A percentile compares a stretch with the other conserved stretches of the same genome.
These are phyloP conservation scores for Tubosaeta sp. DNA, from an alignment of 768 basidiomycete genomes.

Conservation along the genomic window DNA sequence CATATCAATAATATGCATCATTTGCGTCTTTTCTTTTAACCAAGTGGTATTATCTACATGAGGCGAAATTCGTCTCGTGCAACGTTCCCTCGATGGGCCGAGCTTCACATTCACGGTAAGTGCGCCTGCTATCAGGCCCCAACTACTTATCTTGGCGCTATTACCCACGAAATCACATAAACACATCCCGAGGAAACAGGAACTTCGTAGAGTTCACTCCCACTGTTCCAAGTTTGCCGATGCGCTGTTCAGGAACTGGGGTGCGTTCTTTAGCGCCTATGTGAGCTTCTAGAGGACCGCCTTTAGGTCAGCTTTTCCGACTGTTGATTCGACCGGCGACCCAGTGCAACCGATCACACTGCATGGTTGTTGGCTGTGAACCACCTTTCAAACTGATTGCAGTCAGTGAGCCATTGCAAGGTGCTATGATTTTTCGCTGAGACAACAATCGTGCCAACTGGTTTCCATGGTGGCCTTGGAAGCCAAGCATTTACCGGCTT, in stretches of 20 bases:
- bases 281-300: slow-evolving; percentile 2
- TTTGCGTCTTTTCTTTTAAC: background rate
- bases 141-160: slow-evolving; percentile 13
- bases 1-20: slow-evolving; percentile 7
- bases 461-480: slow-evolving; percentile 16
- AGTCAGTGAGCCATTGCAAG: background rate
- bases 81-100: slow-evolving; percentile 4
- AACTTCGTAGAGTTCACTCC: slow-evolving; percentile 8
- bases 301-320: slow-evolving; percentile 6
- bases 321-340: slow-evolving; percentile 3
- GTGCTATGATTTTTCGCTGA: background rate
- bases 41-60: slow-evolving; percentile 4
- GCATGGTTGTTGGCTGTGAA: background rate
- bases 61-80: slow-evolving; percentile 2
- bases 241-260: slow-evolving; percentile 27
- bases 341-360: slow-evolving; percentile 7
- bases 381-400: background rate
- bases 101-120: slow-evolving; percentile 18
- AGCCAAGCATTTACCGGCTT: background rate
- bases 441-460: slow-evolving; percentile 2
- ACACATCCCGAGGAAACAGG: slow-evolving; percentile 11
- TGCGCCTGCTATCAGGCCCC: background rate
- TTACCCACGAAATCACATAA: slow-evolving; percentile 6
- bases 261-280: slow-evolving; percentile 16
- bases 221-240: slow-evolving; percentile 11